phyloP scores from a whole-genome alignment of 768 basidiomycete species.

The Saitozyma podzolica region DNA sequence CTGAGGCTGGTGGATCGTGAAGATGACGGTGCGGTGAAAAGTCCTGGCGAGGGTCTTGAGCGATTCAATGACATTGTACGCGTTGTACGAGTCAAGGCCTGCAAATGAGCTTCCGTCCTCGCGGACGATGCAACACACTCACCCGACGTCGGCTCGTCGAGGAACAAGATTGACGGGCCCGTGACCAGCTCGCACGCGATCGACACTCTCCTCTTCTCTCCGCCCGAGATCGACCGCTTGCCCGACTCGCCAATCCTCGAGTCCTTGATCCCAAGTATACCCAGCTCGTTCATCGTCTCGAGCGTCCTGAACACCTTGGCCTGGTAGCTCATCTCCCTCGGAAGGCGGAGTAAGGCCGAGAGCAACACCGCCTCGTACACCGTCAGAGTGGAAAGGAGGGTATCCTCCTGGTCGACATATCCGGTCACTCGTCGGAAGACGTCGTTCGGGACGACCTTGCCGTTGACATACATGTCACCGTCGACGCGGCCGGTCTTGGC shows the following conservation, averaged over 20 bases:
- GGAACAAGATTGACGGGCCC: conserved; percentile 89
- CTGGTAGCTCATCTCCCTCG: conserved; percentile 89
- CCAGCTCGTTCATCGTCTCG: conserved; percentile 95
- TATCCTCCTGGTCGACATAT: conserved; percentile 98
- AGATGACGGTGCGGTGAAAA: conserved; percentile 92
- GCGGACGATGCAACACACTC: conserved; percentile 39
- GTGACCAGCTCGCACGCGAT: conserved; percentile 99
- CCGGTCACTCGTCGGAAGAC: conserved; percentile 82
- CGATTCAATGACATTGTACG: conserved; percentile 88
- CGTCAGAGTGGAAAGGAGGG: conserved; percentile 92
- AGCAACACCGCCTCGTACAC: conserved; percentile 97
- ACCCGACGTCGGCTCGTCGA: conserved; percentile 98
- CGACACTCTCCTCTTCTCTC: conserved; percentile 93
- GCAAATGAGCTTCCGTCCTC: conserved; percentile 11
- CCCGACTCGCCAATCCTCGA: conserved; percentile 84
- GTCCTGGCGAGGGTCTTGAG: conserved; percentile 79
- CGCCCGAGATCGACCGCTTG: conserved; percentile 88
- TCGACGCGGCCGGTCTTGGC: conserved; percentile 75
- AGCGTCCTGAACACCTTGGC: conserved; percentile 93
- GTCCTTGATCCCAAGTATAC: conserved; percentile 86
- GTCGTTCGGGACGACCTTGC: conserved; percentile 67
- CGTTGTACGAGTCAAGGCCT: conserved; percentile 95
- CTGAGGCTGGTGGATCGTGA: conserved; percentile 97
- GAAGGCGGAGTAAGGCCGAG: conserved; percentile 83
- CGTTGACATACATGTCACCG: conserved; percentile 82